Evolutionary conservation across 169 alveolate species (phyloP), one percentile per base, ranked within the genome.

Genomic region (Nephromyces sp.): DNA sequence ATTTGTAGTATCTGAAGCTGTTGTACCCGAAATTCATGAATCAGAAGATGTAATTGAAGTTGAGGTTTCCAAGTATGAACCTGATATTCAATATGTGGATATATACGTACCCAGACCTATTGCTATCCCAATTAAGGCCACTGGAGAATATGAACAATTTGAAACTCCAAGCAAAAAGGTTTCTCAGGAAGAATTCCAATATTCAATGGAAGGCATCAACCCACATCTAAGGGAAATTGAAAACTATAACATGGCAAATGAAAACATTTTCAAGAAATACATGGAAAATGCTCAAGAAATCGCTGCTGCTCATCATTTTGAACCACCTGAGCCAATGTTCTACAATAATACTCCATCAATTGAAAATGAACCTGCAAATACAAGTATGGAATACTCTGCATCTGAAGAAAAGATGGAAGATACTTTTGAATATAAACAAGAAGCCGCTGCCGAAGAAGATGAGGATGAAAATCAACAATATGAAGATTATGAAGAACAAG

Each of bases 121-220:
- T 32, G 75, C 75, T 22, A 53, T 69, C 51, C 75, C 75, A 28
- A 69, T 69, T 68, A 69, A 69, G 43, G 43, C 75, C 4, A 62
- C n/a, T 2, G 75, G 57, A 15, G 57, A 15, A 43, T 15, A 15
- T 43, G 57, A 43, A 43, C 57, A 43, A 43, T 15, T 15, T 15
- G 57, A 43, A 43, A 43, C n/a, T 15, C 57, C 57, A 15, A 43
- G 57, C 57, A 15, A 43, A 43, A n/a, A n/a, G 15, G n/a, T 43
- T 43, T 15, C 25, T 43, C 25, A 43, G 57, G 57, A 43, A n/a
- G 25, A 43, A 43, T 43, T 43, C 25, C 57, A n/a, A 43, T 15
- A 15, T 43, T 15, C 57, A 43, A 43, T 43, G 57, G 57, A 43
- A 15, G 57, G n/a, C 15, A 43, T 43, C n/a, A 43, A 43, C n/a